Percentiles rank a stretch among this genome's conserved stretches.
These are phyloP conservation scores for Ophiostoma pallidulum DNA, from an alignment of 2,329 filamentous ascomycete genomes.

Conservation along the genomic window DNA sequence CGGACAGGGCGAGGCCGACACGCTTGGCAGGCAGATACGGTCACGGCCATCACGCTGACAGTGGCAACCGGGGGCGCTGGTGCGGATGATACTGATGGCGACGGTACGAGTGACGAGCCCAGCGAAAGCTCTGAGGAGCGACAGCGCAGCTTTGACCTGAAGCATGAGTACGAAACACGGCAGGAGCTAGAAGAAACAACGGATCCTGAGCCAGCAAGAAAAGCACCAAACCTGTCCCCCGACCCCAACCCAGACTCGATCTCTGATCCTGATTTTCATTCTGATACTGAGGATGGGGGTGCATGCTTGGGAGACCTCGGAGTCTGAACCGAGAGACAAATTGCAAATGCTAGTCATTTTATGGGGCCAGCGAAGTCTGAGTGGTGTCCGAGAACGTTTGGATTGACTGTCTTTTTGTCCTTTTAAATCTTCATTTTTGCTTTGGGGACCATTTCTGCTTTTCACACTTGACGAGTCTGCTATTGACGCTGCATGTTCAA, in stretches of 20 bases:
- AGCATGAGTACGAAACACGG: too few relatives aligned
- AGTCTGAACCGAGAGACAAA: too few relatives aligned
- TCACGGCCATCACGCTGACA: constrained; percentile 7
- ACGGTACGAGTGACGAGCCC: neutral
- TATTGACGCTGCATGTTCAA: too few relatives aligned
- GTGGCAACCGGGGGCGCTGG: neutral
- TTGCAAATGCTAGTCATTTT: neutral
- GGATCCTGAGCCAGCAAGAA: neutral
- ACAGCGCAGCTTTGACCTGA: too few relatives aligned
- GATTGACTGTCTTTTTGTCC: neutral
- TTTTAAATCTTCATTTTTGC: neutral
- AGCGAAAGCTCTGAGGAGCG: neutral
- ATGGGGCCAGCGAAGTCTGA: neutral
- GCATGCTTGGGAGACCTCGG: neutral
- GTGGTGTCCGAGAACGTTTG: too few relatives aligned
- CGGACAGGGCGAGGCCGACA: neutral
- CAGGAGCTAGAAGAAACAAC: neutral
- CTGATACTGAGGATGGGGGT: neutral
- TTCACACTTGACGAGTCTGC: neutral
- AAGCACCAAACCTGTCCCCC: neutral
- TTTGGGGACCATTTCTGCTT: neutral
- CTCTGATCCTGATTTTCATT: neutral
- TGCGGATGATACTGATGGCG: neutral
- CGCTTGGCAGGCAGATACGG: constrained; percentile 1
- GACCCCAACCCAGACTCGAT: neutral